A percentile compares a stretch with the other conserved stretches of the same genome.
phyloP scores from a whole-genome alignment of 768 basidiomycete species.

The Gautieria morchelliformis region DNA sequence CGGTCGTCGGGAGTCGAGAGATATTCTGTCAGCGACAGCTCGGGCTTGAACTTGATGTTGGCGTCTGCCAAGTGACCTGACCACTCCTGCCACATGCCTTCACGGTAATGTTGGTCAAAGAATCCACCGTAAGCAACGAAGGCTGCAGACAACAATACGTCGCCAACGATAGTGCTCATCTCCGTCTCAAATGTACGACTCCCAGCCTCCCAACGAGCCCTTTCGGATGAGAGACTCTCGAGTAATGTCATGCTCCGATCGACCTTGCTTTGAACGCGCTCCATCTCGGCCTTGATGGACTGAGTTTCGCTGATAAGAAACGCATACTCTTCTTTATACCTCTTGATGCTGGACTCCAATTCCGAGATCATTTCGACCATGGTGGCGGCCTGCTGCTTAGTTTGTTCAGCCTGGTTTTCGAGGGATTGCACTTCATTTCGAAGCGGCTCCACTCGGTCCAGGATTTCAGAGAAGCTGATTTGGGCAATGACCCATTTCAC shows the following conservation, averaged over 20 bases:
- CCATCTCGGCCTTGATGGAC: constrained; percentile 96
- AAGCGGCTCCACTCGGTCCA: constrained; percentile 93
- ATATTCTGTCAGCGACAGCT: constrained; percentile 90
- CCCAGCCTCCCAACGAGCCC: constrained; percentile 87
- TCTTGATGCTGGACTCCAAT: constrained; percentile 83
- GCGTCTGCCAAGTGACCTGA: constrained; percentile 80
- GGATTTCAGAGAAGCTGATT: constrained; percentile 92
- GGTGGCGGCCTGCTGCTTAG: constrained; percentile 83
- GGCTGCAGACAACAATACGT: constrained; percentile 89
- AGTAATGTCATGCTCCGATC: constrained; percentile 94
- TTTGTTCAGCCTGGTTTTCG: constrained; percentile 88
- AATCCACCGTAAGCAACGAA: constrained; percentile 97
- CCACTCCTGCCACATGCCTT: constrained; percentile 97
- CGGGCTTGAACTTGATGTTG: constrained; percentile 83
- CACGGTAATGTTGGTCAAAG: constrained; percentile 98
- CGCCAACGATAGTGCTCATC: constrained; percentile 98
- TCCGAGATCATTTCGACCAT: constrained; percentile 90
- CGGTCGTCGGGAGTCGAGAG: constrained; percentile 96
- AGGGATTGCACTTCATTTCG: constrained; percentile 92
- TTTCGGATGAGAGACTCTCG: constrained; percentile 90
- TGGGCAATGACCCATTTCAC: constrained; percentile 98
- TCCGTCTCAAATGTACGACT: constrained; percentile 94
- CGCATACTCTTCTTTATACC: constrained; percentile 97
- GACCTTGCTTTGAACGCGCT: constrained; percentile 92
- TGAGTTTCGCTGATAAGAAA: constrained; percentile 93